Evolutionary conservation across 208 protist species (phyloP), one percentile per base, ranked within the genome.

Genomic region (Trypanosoma cruzi): DNA sequence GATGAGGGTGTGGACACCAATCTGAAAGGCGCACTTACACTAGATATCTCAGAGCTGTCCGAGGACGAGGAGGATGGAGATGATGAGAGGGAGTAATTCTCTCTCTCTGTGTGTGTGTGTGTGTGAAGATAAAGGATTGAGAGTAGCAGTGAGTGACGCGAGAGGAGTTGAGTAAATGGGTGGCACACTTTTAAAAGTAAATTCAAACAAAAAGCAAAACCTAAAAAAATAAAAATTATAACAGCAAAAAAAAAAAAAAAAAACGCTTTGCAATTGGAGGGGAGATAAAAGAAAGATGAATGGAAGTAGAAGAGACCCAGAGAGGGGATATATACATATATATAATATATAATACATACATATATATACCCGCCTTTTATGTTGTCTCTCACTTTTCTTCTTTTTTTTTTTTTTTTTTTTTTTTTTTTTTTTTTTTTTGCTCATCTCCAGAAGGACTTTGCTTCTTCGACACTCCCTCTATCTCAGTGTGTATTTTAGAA

Each of bases 1-100:
- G 89, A 95, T 20, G 85, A 90, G 54, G 75, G 59, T 40, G 82
- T 74, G 0, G 76, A 94, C 62, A 75, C 79, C 14, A 69, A 79
- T 28, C 40, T 92, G 36, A 81, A 80, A n/a, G 83, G 84, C 7
- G 82, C 84, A 7, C 67, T 89, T 6, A 85, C 80, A 22, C 56
- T 92, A 26, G 58, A 83, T 50, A 68, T 85, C 8, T 79, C 73
- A 14, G 76, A 83, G 31, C 5, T 64, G 22, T 71, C 66, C 16
- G 70, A 68, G 20, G 70, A 69, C 2, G 70, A 75, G 26, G 70
- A 75, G 18, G 55, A 75, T 6, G 62, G 68, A 20, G 70, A 68
- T 14, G 37, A 50, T 8, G 44, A 53, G 10, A 31, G 53, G 0
- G 53, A 70, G 31, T 73, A 87, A n/a, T n/a, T n/a, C n/a, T n/a